These are phyloP conservation scores for Mortierella sp. DNA, from an alignment of 371 early-diverging fungal genomes.

Conservation along the genomic window DNA sequence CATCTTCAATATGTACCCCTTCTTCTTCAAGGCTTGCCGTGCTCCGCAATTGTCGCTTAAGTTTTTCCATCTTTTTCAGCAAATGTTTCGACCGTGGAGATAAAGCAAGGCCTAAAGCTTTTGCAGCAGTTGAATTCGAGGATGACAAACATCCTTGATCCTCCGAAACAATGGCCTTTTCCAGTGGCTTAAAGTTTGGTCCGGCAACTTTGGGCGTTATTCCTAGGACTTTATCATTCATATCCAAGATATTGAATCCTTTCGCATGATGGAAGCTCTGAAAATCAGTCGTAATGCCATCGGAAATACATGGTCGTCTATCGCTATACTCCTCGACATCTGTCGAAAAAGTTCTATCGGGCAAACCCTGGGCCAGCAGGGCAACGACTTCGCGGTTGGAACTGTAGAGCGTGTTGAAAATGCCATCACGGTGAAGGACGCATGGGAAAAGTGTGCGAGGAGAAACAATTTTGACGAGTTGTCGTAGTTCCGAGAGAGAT, in stretches of 20 bases:
- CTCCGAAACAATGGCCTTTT: not conserved
- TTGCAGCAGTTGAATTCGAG: not conserved
- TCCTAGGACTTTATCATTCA: conserved; percentile 20
- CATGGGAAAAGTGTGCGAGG: conserved; percentile 43
- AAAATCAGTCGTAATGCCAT: conserved; percentile 42
- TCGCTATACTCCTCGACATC: conserved; percentile 14
- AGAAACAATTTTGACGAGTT: conserved; percentile 27
- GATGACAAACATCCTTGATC: not conserved
- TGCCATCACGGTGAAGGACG: conserved; percentile 42
- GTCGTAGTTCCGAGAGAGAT: conserved; percentile 33
- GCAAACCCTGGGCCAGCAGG: conserved; percentile 21
- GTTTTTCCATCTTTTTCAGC: conserved; percentile 29
- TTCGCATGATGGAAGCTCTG: conserved; percentile 41
- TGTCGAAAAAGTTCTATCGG: not conserved
- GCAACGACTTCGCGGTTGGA: conserved; percentile 29
- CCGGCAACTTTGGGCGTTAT: not conserved
- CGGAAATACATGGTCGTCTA: conserved; percentile 11
- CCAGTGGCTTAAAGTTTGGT: not conserved
- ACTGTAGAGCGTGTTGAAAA: conserved; percentile 13
- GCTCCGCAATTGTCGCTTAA: conserved; percentile 35
- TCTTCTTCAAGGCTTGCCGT: conserved; percentile 39
- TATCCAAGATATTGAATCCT: conserved; percentile 34
- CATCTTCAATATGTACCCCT: not conserved
- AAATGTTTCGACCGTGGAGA: conserved; percentile 50
- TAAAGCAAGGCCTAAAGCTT: conserved; percentile 1